These are phyloP conservation scores for Corchorus olitorius DNA, from an alignment of 345 rosid genomes.

Conservation along the genomic window DNA sequence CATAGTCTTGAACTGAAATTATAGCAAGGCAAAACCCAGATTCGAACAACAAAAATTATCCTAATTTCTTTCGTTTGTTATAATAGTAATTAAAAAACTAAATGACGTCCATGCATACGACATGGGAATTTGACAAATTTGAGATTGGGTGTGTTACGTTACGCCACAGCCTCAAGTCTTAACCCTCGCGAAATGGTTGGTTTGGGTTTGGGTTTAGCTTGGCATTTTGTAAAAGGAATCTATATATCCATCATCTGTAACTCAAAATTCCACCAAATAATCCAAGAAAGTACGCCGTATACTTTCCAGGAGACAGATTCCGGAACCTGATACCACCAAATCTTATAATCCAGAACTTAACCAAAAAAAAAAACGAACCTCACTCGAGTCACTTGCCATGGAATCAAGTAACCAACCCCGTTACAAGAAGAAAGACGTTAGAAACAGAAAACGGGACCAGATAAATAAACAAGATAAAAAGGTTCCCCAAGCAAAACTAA, in stretches of 20 bases:
- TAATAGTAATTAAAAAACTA: not conserved
- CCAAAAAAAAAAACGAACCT: not conserved
- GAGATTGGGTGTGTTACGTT: constrained; percentile 4
- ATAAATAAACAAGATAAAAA: not conserved
- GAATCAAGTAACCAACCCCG: not conserved
- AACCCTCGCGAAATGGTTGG: not conserved
- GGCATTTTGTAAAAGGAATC: constrained; percentile 21
- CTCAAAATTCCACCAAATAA: not conserved
- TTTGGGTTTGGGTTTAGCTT: not conserved
- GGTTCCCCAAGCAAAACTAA: not conserved
- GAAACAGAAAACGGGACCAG: not conserved
- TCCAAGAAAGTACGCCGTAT: not conserved
- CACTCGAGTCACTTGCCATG: not conserved
- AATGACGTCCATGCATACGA: not conserved
- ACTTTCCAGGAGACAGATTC: constrained; percentile 1
- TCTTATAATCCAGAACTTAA: not conserved
- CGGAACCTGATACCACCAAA: constrained; percentile 3
- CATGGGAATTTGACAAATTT: not conserved
- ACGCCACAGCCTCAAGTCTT: not conserved
- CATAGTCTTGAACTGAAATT: too few relatives aligned
- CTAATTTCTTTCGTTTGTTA: not conserved
- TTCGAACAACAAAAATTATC: not conserved
- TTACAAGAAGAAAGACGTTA: not conserved
- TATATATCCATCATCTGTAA: not conserved
- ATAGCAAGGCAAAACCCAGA: not conserved